Percentiles rank a stretch among this genome's conserved stretches.
These are phyloP conservation scores for Bolboschoenoplectus hybrid DNA, from an alignment of 202 grass and related monocot genomes.

Conservation along the genomic window DNA sequence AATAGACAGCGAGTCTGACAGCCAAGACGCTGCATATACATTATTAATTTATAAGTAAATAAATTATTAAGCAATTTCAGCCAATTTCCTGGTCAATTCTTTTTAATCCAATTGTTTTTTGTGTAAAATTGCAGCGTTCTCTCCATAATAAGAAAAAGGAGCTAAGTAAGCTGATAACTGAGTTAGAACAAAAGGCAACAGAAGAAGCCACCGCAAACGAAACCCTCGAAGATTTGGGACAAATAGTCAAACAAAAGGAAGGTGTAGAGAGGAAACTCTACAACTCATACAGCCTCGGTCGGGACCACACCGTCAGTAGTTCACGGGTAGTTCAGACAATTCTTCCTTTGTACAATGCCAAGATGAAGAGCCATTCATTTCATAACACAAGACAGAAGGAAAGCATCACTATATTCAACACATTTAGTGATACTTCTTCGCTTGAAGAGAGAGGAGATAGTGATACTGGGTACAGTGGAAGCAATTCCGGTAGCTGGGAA, in stretches of 20 bases:
- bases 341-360: conserved; percentile 63
- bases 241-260: conserved; percentile 76
- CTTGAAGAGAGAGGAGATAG: conserved; percentile 45
- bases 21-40: neutral
- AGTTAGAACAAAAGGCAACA: conserved; percentile 59
- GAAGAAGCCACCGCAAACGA: conserved; percentile 53
- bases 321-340: conserved; percentile 40
- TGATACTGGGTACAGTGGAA: conserved; percentile 40
- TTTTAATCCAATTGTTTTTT: conserved; percentile 24
- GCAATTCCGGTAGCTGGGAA: conserved; percentile 38
- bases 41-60: no score
- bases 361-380: conserved; percentile 74
- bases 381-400: conserved; percentile 48
- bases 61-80: neutral
- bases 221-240: conserved; percentile 58
- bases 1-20: neutral
- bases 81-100: neutral
- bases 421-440: conserved; percentile 49
- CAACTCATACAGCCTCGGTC: conserved; percentile 69
- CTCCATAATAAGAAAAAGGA: conserved; percentile 64
- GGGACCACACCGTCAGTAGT: conserved; percentile 38
- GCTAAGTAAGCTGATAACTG: conserved; percentile 60
- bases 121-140: conserved; percentile 56
- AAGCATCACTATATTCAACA: conserved; percentile 59
- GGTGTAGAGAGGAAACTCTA: conserved; percentile 59